Conservation (phyloP, 257 asterid genomes). For the Galeopsis tetrahit region DNA sequence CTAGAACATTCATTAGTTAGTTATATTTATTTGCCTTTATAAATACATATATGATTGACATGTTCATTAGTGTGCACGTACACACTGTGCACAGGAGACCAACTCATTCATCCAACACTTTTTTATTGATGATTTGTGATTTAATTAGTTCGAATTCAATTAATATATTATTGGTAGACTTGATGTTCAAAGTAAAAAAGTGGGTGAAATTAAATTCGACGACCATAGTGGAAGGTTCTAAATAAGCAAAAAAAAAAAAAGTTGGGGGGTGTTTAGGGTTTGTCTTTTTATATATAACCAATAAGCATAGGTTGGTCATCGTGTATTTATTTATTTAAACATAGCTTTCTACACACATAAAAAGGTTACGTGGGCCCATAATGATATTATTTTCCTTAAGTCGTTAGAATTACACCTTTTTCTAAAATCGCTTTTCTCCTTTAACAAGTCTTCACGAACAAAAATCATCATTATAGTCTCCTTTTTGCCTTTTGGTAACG, state of each 20-base stretch:
- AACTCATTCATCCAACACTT: not conserved
- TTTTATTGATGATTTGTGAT: not conserved
- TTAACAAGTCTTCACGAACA: conserved; percentile 55
- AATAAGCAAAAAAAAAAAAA: conserved; percentile 2
- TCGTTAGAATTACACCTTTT: conserved; percentile 43
- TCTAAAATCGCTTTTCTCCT: conserved; percentile 28
- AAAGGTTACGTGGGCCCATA: conserved; percentile 33
- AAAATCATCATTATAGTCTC: conserved; percentile 56
- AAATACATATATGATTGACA: too few species aligned
- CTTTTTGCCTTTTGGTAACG: conserved; percentile 66
- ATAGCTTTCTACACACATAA: conserved; percentile 22
- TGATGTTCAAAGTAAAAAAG: not conserved
- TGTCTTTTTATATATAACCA: not conserved
- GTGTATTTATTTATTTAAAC: conserved; percentile 23
- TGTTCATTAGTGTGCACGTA: too few species aligned
- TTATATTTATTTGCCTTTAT: too few species aligned
- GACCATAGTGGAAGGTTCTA: conserved; percentile 29
- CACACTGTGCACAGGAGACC: too few species aligned
- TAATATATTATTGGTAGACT: not conserved
- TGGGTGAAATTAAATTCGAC: not conserved
- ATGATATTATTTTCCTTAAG: conserved; percentile 12
- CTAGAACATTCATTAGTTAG: too few species aligned
- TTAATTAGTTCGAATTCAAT: not conserved
- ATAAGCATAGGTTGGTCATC: conserved; percentile 1
- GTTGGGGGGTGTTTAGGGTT: not conserved